Evolutionary conservation across 2,329 filamentous ascomycete species (phyloP), one percentile per base, ranked within the genome.

Genomic region (Phialophora expanda): DNA sequence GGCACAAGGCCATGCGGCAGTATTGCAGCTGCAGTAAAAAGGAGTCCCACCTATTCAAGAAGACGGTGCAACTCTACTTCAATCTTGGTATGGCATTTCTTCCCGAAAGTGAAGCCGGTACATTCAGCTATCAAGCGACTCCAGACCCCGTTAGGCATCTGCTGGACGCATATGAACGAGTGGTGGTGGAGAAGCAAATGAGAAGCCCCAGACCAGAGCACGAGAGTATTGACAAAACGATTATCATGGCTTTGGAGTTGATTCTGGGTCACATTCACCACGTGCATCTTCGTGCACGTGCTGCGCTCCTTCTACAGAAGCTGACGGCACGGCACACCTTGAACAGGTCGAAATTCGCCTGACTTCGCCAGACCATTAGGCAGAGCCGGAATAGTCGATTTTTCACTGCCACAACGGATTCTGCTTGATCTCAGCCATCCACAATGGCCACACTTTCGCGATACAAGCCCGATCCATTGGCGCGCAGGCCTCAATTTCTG

Each of bases 61-160:
- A 56, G n/a, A 50, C 51, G 1, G 57, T 61, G 22, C 62, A 65
- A 41, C 46, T 65, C 24, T 53, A 56, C 56, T 65, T 65, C 62
- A 65, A 61, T 24, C 32, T 61, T 26, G 62, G 56, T 28, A 34
- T 65, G 56, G 50, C 62, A 4, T 56, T 65, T n/a, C 55, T 65
- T 3, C 62, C 62, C 17, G 62, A 61, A 38, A 51, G 22, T 17
- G 57, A 60, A 28, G 62, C 38, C 12, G 57, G 62, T 12, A 11
- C 38, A 3, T 65, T 61, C 51, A 65, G 62, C 17, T 30, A 58
- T 14, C 41, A 58, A 9, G 56, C 57, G 11, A 65, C 59, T 24
- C 56, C 56, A n/a, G 44, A 28, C 2, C 26, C 57, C 22, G 17
- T 51, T 17, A 51, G 28, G 38, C 56, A 61, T 26, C 38, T 61